Percentiles rank a stretch among this genome's conserved stretches.
These are phyloP conservation scores for Pholiota conissans DNA, from an alignment of 768 basidiomycete species.

Conservation along the genomic window DNA sequence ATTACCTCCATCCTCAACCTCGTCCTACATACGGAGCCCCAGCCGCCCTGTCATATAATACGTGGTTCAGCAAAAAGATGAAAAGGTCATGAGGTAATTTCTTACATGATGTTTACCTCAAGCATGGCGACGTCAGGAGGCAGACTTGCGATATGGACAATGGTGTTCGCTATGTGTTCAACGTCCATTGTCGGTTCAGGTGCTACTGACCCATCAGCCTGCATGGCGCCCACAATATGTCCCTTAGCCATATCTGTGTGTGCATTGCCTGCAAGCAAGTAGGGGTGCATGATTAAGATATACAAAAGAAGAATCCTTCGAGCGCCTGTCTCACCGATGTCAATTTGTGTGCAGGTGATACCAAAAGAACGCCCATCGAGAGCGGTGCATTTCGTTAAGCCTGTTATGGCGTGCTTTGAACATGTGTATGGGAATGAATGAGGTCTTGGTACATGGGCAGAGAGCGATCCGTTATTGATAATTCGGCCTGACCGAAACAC, in stretches of 20 bases:
- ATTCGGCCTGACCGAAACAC: conserved; percentile 52
- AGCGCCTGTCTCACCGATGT: conserved; percentile 56
- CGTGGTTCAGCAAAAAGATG: background rate
- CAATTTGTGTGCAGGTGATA: conserved; percentile 81
- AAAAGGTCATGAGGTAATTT: background rate
- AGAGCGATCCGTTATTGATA: conserved; percentile 85
- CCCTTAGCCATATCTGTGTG: conserved; percentile 55
- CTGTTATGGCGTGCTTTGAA: conserved; percentile 79
- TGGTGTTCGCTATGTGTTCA: conserved; percentile 65
- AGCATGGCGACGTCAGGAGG: conserved; percentile 71
- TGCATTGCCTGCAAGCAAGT: conserved; percentile 57
- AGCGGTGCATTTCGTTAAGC: conserved; percentile 73
- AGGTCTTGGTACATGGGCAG: conserved; percentile 71
- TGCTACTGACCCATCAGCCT: conserved; percentile 62
- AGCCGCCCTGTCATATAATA: conserved; percentile 23
- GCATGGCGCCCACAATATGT: conserved; percentile 52
- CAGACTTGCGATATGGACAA: conserved; percentile 71
- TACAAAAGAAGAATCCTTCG: background rate
- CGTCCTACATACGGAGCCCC: conserved; percentile 29
- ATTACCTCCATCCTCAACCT: conserved; percentile 17
- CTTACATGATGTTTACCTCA: conserved; percentile 72
- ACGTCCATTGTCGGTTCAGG: conserved; percentile 72
- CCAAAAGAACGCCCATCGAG: conserved; percentile 74
- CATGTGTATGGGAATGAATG: conserved; percentile 64
- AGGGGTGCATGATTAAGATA: background rate